These are phyloP conservation scores for Colletotrichum cordylinicola DNA, from an alignment of 2,329 filamentous ascomycete genomes.

Conservation along the genomic window DNA sequence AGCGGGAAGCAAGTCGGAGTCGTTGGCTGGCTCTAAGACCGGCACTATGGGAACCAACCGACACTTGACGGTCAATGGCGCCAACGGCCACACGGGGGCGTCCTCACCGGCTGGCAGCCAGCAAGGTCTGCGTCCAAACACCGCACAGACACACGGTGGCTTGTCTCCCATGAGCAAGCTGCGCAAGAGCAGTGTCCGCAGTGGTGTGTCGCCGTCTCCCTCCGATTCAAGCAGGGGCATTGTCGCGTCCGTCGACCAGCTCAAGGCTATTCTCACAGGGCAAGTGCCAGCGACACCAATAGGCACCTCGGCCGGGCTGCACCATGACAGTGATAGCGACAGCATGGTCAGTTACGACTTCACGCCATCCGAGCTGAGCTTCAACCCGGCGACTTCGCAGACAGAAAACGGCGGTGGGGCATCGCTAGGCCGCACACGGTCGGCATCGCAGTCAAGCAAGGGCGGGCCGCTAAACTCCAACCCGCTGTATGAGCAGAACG, in stretches of 20 bases:
- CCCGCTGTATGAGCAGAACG: conserved; percentile 38
- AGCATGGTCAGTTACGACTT: conserved; percentile 76
- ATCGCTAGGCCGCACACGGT: conserved; percentile 33
- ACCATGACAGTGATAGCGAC: conserved; percentile 64
- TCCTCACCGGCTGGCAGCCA: conserved; percentile 58
- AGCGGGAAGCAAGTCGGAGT: conserved; percentile 73
- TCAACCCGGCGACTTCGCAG: conserved; percentile 45
- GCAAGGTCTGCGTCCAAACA: conserved; percentile 55
- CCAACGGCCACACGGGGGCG: conserved; percentile 42
- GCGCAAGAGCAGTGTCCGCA: conserved; percentile 61
- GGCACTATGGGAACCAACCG: conserved; percentile 61
- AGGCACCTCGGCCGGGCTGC: conserved; percentile 41
- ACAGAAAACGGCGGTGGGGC: conserved; percentile 30
- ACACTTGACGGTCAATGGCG: conserved; percentile 61
- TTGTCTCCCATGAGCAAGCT: conserved; percentile 44
- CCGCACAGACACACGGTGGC: conserved; percentile 36
- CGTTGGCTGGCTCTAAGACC: conserved; percentile 76
- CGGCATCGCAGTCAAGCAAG: conserved; percentile 40
- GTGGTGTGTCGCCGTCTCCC: conserved; percentile 51
- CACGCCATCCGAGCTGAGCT: conserved; percentile 70
- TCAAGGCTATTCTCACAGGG: conserved; percentile 66
- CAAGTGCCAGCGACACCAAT: conserved; percentile 47
- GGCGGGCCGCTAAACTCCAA: conserved; percentile 51
- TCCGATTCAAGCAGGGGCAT: conserved; percentile 52
- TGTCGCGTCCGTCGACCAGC: conserved; percentile 67